phyloP scores from a whole-genome alignment of 306 rosid species.

The Inga leiocalycina region DNA sequence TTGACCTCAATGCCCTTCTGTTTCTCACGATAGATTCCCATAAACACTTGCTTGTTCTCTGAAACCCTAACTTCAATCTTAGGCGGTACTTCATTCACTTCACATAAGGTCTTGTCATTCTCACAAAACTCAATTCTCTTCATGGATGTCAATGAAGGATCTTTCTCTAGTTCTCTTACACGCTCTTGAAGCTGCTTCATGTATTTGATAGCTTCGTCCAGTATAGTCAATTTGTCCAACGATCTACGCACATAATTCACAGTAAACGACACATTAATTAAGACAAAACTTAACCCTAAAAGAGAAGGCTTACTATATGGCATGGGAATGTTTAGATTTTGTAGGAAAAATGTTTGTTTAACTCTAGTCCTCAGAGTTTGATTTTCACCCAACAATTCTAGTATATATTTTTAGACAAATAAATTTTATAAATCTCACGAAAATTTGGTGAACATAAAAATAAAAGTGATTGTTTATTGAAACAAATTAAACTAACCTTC shows the following conservation, averaged over 20 bases:
- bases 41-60: too few species aligned
- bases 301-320: too few species aligned
- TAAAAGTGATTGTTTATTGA: background rate
- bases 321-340: too few species aligned
- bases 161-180: too few species aligned
- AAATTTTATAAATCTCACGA: background rate
- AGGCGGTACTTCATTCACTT: too few species aligned
- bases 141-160: too few species aligned
- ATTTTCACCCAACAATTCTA: background rate
- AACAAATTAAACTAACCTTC: constrained; percentile 30
- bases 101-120: rapidly evolving
- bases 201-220: background rate
- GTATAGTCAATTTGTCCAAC: background rate
- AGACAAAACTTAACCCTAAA: background rate
- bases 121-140: rapidly evolving
- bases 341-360: too few species aligned
- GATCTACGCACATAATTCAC: background rate
- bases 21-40: too few species aligned
- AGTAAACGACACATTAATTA: background rate
- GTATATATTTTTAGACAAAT: background rate
- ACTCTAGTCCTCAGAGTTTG: background rate
- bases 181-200: background rate
- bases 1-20: too few species aligned
- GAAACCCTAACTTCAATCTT: too few species aligned
- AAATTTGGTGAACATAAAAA: background rate